A percentile compares a stretch with the other conserved stretches of the same genome.
Evolutionary conservation across 768 basidiomycete genomes (phyloP).

Genomic region (Kwoniella botswanensis): DNA sequence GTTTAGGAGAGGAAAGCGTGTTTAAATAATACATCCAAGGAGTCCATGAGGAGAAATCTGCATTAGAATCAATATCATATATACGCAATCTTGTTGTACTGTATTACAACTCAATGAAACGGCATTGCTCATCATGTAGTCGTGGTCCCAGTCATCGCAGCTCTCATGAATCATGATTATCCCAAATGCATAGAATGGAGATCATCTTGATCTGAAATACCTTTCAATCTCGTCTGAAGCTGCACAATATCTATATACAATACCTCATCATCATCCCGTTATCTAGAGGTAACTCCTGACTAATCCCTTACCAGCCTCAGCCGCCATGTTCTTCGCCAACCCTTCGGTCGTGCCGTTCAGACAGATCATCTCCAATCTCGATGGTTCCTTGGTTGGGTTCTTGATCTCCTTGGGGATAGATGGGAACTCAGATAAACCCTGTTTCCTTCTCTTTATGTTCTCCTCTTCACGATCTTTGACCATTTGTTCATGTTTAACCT

Average conservation of each 20-base stretch:
- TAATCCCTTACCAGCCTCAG: slow-evolving; percentile 67
- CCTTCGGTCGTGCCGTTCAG: slow-evolving; percentile 86
- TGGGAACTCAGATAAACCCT: slow-evolving; percentile 83
- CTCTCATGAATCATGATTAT: neutral
- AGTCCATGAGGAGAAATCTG: too few species aligned
- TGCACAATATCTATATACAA: slow-evolving; percentile 2
- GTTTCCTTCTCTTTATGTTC: slow-evolving; percentile 74
- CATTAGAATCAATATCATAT: neutral
- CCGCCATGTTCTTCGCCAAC: slow-evolving; percentile 74
- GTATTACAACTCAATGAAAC: too few species aligned
- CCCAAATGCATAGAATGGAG: slow-evolving; percentile 4
- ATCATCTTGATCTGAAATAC: neutral
- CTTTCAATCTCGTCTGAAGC: neutral
- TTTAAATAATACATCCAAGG: neutral
- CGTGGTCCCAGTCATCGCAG: too few species aligned
- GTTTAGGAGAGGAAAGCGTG: neutral
- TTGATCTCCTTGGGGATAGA: slow-evolving; percentile 82
- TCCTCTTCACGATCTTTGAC: slow-evolving; percentile 87
- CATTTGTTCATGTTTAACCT: slow-evolving; percentile 75
- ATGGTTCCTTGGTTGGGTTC: slow-evolving; percentile 88
- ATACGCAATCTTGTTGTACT: too few species aligned
- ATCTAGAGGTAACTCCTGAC: slow-evolving; percentile 76
- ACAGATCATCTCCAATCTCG: slow-evolving; percentile 82
- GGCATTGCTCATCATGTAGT: too few species aligned
- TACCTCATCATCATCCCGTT: neutral